Evolutionary conservation across 192 early-diverging fungal species (phyloP), one percentile per base, ranked within the genome.

Genomic region (Lobulomyces angularis): DNA sequence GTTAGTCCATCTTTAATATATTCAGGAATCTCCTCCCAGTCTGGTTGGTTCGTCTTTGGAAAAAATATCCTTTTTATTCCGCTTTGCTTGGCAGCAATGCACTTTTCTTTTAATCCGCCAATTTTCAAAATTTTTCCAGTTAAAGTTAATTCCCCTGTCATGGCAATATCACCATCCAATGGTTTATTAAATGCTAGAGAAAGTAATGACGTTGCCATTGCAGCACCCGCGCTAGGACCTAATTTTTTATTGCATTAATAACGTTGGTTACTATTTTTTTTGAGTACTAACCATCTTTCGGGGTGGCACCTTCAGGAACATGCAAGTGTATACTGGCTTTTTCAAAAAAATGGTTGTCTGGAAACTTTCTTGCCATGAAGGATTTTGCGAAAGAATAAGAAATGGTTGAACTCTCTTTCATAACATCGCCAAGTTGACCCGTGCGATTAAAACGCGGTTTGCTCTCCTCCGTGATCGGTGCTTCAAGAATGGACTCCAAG

Each of bases 401-500:
- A 35, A 90, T 67, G 46, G 74, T 64, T 2, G 81, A 78, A 27
- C 81, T 84, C 51, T 90, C 87, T 55, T 83, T 83, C 41, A 90
- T 84, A 2, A 90, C 87, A 43, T 84, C 78, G 0, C 87, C 87
- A 0, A 90, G 50, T 50, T 70, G 73, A 1, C 83, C 80, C 60
- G 46, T 39, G 23, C 78, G 79, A 8, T 81, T 86, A 17, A 86
- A 53, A 30, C 69, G 65, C 14, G 84, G 46, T 18, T 72, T 50
- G 11, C 82, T 81, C 42, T 73, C 70, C 12, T 81, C 84, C 25
- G 82, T 62, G 62, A 83, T 79, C 49, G 75, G 66, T 1, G 82
- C 78, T 46, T 90, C 85, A 42, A 88, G 81, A 34, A 86, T n/a
- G 3, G 88, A 94, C 55, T 98, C 94, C 38, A 98, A 84, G 55